Base-by-base conservation (phyloP, 495 filamentous ascomycete genomes). In the Penicillium taxi region DNA sequence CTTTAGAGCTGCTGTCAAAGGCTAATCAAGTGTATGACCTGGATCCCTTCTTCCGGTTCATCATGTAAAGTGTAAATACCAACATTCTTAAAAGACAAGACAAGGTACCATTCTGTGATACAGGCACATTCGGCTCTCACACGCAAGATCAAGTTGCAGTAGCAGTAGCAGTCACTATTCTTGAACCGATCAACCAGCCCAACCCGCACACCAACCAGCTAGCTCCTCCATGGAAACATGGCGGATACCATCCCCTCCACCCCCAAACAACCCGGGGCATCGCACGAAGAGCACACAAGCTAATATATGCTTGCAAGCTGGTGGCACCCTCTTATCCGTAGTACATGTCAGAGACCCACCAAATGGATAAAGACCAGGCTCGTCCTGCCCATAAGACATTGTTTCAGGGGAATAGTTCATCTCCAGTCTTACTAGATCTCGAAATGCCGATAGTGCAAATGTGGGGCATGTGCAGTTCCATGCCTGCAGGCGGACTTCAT, bases 381-480 rank as follows among this genome's bases (percentile, higher is more conserved):
- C 48, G 49, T 23, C 26, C 38, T 32, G 26, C 22, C 18, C 27
- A 39, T 25, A 26, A 41, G 24, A n/a, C 19, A 29, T 37, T 18
- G 27, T 19, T 11, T 17, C 5, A 32, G 38, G 26, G 13, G 42
- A 27, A 27, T 46, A 23, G 0, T 48, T 20, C n/a, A 12, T 4
- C 12, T 14, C 26, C 12, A 16, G 20, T 17, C 39, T 38, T 6
- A 44, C 27, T 15, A 42, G 32, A 30, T 61, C 49, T 15, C 74
- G 74, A 41, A 85, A 85, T 25, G 76, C 72, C 20, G 75, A 64
- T 40, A 90, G 81, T 0, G 81, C 72, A 53, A 94, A 96, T 3
- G 78, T 78, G 1, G 85, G 80, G 67, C 89, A 96, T 7, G 76
- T 82, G 55, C 89, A 96, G 53, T 84, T 86, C 89, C 89, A 96